phyloP scores from a whole-genome alignment of 1,139 yeast genomes.

The Hansenula anomala region DNA sequence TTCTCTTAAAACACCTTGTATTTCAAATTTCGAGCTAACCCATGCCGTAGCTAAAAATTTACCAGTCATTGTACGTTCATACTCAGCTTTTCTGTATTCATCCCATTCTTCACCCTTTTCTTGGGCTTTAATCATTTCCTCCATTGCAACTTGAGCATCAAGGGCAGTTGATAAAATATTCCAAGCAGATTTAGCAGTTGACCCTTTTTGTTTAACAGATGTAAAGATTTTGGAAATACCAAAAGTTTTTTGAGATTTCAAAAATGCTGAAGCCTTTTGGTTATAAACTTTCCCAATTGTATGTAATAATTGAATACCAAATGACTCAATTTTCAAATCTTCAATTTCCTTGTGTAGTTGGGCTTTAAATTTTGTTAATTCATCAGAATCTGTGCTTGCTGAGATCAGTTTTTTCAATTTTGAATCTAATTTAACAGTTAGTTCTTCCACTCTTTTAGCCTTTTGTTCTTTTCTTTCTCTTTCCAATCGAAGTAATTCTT shows the following conservation, averaged over 20 bases:
- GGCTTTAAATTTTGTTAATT: slow-evolving; percentile 32
- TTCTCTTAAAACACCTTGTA: slow-evolving; percentile 59
- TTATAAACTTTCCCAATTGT: slow-evolving; percentile 65
- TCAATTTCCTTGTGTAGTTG: slow-evolving; percentile 57
- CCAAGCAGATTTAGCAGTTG: slow-evolving; percentile 65
- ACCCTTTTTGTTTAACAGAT: slow-evolving; percentile 68
- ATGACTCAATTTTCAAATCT: slow-evolving; percentile 73
- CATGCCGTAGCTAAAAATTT: slow-evolving; percentile 74
- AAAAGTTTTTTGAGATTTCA: slow-evolving; percentile 68
- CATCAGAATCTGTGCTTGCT: slow-evolving; percentile 26
- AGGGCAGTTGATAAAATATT: slow-evolving; percentile 63
- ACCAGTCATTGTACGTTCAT: slow-evolving; percentile 65
- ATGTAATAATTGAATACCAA: slow-evolving; percentile 71
- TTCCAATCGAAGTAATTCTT: slow-evolving; percentile 46
- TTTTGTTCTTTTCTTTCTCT: slow-evolving; percentile 53
- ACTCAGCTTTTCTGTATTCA: slow-evolving; percentile 50
- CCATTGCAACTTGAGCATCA: slow-evolving; percentile 73
- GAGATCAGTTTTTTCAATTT: slow-evolving; percentile 32
- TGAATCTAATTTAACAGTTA: slow-evolving; percentile 41
- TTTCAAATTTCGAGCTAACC: slow-evolving; percentile 75
- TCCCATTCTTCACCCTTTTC: slow-evolving; percentile 46
- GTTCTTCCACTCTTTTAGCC: slow-evolving; percentile 48
- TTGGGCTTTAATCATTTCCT: slow-evolving; percentile 55
- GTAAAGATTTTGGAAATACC: slow-evolving; percentile 60
- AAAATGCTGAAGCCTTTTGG: slow-evolving; percentile 47